Percentiles rank a stretch among this genome's conserved stretches.
phyloP scores from a whole-genome alignment of 805 yeast genomes.

The Grigorovia transvaalensis region DNA sequence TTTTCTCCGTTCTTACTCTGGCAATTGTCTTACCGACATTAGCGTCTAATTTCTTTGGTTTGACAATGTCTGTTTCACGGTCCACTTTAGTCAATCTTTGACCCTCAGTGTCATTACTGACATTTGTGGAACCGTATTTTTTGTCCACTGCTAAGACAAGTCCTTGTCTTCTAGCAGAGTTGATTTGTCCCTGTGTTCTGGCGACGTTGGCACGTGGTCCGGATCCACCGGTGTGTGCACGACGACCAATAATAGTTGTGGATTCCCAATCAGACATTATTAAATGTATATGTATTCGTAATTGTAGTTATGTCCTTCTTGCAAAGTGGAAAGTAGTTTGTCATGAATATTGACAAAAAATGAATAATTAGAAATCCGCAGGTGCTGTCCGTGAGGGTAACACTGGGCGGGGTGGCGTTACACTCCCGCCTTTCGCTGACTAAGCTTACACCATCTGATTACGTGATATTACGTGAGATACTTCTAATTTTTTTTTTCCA shows the following conservation, averaged over 20 bases:
- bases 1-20: constrained; percentile 78
- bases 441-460: too few relatives aligned
- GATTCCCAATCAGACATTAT: constrained; percentile 78
- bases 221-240: constrained; percentile 77
- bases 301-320: too few relatives aligned
- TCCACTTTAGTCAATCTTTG: constrained; percentile 91
- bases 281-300: not conserved
- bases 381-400: too few relatives aligned
- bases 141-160: constrained; percentile 83
- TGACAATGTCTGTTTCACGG: constrained; percentile 85
- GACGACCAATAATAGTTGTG: constrained; percentile 80
- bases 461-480: too few relatives aligned
- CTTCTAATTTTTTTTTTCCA: too few relatives aligned
- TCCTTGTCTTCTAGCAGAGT: constrained; percentile 92
- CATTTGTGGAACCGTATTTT: constrained; percentile 62
- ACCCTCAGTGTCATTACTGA: constrained; percentile 76
- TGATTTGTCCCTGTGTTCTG: constrained; percentile 63
- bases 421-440: too few relatives aligned
- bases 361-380: too few relatives aligned
- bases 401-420: too few relatives aligned
- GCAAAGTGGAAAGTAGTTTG: too few relatives aligned
- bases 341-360: too few relatives aligned
- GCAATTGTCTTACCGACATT: constrained; percentile 82
- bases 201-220: constrained; percentile 86
- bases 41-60: constrained; percentile 78